These are phyloP conservation scores for Tylopilus subfusipes DNA, from an alignment of 768 basidiomycete species.

Conservation along the genomic window DNA sequence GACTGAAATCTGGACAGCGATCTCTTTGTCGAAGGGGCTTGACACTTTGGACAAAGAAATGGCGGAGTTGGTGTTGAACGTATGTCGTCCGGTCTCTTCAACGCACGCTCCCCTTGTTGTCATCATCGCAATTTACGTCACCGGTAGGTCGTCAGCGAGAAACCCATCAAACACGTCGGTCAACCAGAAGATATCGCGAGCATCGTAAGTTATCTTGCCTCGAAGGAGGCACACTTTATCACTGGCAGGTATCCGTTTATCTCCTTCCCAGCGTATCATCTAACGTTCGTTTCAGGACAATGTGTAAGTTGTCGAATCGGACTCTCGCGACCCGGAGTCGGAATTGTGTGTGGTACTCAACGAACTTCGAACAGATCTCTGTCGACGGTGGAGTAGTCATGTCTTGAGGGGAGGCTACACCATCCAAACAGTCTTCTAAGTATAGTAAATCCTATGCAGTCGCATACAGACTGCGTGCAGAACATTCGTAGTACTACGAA, in stretches of 20 bases:
- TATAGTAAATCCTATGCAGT: too few species aligned
- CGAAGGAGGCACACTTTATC: slow-evolving; percentile 35
- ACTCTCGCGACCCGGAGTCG: background rate
- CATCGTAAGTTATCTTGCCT: slow-evolving; percentile 36
- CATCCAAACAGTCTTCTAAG: too few species aligned
- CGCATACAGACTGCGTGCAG: too few species aligned
- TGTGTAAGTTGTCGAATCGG: background rate
- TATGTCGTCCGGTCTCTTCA: background rate
- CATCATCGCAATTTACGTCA: background rate
- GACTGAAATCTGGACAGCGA: background rate
- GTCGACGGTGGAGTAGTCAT: slow-evolving; percentile 16
- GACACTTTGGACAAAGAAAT: background rate
- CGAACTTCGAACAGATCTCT: slow-evolving; percentile 8
- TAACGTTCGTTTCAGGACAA: background rate
- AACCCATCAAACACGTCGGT: slow-evolving; percentile 13
- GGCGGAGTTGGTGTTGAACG: background rate
- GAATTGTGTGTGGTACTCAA: background rate
- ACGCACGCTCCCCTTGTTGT: background rate
- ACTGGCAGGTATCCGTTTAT: slow-evolving; percentile 25
- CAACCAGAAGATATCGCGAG: slow-evolving; percentile 35
- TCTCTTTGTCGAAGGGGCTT: background rate
- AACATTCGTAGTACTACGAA: too few species aligned
- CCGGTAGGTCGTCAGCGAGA: background rate
- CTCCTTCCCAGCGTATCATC: background rate
- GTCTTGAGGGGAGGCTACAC: background rate